Base-by-base conservation (phyloP, 1,284 basidiomycete species). In the Takashimella koratensis region DNA sequence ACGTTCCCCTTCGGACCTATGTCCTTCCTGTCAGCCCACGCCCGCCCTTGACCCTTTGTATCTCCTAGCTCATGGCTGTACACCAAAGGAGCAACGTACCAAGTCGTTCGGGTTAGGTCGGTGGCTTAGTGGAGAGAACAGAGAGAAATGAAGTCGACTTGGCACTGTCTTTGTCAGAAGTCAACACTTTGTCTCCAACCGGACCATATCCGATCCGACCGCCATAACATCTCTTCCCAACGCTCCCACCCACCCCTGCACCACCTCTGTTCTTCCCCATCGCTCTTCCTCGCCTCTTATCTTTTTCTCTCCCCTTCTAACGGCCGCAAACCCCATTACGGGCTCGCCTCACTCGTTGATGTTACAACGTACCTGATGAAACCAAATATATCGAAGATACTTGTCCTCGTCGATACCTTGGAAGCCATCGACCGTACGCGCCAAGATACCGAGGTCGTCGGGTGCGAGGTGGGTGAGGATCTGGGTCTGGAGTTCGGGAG, bases 391-490 rank as follows among this genome's bases (percentile, higher is more conserved):
- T 47, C 56, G 48, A 11, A 65, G 56, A 44, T 60, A 63, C 36
- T 42, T 27, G 36, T 65, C 58, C 13, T 51, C 46, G 51, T 65
- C 63, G 13, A 65, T 25, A 13, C 63, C 63, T 12, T 30, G 44
- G 12, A 65, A 53, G 5, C 48, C 55, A 25, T 44, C 44, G 24
- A 63, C 60, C 27, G 52, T 51, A 19, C 59, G 53, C 4, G 63
- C 60, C 24, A 65, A 54, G 42, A 56, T 45, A 42, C 58, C 53
- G 20, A 64, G 59, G 55, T 69, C 56, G 51, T 63, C 54, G 2
- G 62, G 55, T 12, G 62, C 52, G 24, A 66, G 58, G 52, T 57
- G 60, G 30, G 57, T 53, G 22, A 64, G 58, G 47, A 65, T 66
- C 20, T 48, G 52, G 1, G 56, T 60, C 21, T 53, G 60, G 16